A percentile compares a stretch with the other conserved stretches of the same genome.
phyloP scores from a whole-genome alignment of 2,329 filamentous ascomycete genomes.

The Colletotrichum chrysophilum region DNA sequence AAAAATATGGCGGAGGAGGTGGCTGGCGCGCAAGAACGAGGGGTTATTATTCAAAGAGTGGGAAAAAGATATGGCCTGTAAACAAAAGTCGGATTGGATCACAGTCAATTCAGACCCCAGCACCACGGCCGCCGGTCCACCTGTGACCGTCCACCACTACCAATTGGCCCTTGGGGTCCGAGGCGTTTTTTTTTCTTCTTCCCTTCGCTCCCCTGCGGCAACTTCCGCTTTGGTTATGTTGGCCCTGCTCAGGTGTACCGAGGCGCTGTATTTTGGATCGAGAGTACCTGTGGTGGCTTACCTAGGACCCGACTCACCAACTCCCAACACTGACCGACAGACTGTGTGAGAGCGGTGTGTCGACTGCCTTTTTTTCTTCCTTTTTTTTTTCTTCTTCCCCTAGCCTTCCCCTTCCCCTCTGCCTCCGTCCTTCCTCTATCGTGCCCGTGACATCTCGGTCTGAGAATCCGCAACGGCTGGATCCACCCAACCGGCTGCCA shows the following conservation, averaged over 20 bases:
- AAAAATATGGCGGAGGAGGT: slow-evolving; percentile 3
- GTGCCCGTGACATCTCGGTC: neutral
- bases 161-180: slow-evolving; percentile 1
- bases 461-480: neutral
- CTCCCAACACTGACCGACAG: neutral
- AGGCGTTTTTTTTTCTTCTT: neutral
- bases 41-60: slow-evolving; percentile 18
- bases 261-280: neutral
- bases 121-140: neutral
- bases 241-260: neutral
- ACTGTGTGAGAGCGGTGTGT: neutral
- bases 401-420: too few species aligned
- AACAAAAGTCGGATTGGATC: slow-evolving; percentile 21
- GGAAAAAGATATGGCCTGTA: slow-evolving; percentile 17
- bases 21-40: slow-evolving; percentile 18
- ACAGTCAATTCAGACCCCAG: slow-evolving; percentile 10
- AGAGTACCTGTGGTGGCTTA: neutral
- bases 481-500: neutral
- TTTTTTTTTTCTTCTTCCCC: too few species aligned
- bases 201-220: neutral
- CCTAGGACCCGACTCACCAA: neutral
- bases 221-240: slow-evolving; percentile 1
- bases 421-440: neutral
- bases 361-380: neutral
- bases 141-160: neutral